These are phyloP conservation scores for Trichoderma citrinoviride DNA, from an alignment of 2,329 filamentous ascomycete species.

Conservation along the genomic window DNA sequence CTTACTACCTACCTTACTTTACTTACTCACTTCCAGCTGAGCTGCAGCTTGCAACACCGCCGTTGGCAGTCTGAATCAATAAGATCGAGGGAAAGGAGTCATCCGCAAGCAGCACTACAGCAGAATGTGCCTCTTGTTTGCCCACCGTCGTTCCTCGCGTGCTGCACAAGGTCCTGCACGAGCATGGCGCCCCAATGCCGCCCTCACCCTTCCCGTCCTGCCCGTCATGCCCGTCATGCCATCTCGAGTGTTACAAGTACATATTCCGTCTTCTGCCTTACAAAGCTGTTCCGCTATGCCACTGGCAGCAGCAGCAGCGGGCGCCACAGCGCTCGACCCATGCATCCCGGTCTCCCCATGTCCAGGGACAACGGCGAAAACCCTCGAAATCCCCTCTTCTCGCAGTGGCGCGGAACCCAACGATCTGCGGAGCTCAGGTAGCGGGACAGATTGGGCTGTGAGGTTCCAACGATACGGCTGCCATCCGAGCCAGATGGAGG, in stretches of 20 bases:
- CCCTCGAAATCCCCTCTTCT: background rate
- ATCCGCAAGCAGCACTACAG: background rate
- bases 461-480: slow-evolving; percentile 17
- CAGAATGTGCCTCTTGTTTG: background rate
- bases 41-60: too few species aligned
- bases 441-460: background rate
- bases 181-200: background rate
- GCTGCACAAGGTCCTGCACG: background rate
- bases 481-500: slow-evolving; percentile 15
- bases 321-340: background rate
- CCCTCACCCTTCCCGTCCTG: background rate
- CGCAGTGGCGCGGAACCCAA: background rate
- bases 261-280: too few species aligned
- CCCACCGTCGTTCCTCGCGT: background rate
- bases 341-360: background rate
- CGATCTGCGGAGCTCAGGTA: slow-evolving; percentile 4
- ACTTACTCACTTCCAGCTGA: too few species aligned
- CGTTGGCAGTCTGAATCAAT: too few species aligned
- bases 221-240: too few species aligned
- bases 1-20: too few species aligned
- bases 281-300: background rate
- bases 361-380: background rate
- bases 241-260: too few species aligned
- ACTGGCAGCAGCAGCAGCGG: background rate
- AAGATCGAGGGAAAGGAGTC: too few species aligned